phyloP scores from a whole-genome alignment of 2,329 filamentous ascomycete genomes.

The Chrysoporthe cubensis region DNA sequence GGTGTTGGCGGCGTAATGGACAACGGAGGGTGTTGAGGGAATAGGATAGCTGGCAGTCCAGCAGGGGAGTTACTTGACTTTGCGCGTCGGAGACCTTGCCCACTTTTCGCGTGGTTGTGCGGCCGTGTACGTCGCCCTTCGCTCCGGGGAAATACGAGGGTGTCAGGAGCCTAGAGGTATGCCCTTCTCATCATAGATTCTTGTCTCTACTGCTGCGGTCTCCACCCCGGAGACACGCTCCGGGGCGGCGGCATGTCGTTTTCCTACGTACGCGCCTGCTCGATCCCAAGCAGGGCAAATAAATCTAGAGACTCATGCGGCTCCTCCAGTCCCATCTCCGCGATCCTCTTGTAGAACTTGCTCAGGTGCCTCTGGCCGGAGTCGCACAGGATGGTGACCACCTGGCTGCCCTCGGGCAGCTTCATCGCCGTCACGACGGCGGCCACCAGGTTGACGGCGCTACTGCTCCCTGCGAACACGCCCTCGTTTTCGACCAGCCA shows the following conservation, averaged over 20 bases:
- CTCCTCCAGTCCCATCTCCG: conserved; percentile 67
- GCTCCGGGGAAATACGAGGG: conserved; percentile 7
- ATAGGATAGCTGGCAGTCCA: conserved; percentile 22
- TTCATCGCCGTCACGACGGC: conserved; percentile 70
- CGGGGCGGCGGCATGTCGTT: background rate
- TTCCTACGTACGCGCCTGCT: conserved; percentile 26
- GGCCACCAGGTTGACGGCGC: conserved; percentile 92
- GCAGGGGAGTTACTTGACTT: conserved; percentile 22
- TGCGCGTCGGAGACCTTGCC: conserved; percentile 1
- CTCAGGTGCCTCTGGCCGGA: conserved; percentile 80
- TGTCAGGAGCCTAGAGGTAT: conserved; percentile 6
- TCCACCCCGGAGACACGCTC: background rate
- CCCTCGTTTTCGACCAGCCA: conserved; percentile 97
- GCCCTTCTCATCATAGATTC: conserved; percentile 4
- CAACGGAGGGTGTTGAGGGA: conserved; percentile 14
- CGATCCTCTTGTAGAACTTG: conserved; percentile 81
- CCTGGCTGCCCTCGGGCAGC: conserved; percentile 63
- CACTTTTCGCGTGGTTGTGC: background rate
- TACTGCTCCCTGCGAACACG: conserved; percentile 92
- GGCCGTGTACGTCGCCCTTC: conserved; percentile 5
- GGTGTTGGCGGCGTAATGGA: conserved; percentile 28
- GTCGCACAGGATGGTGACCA: conserved; percentile 87
- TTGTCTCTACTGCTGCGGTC: background rate
- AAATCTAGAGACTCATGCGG: conserved; percentile 55
- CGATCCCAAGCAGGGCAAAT: conserved; percentile 54